A percentile compares a stretch with the other conserved stretches of the same genome.
These are phyloP conservation scores for Vitellaria paradoxa DNA, from an alignment of 179 eudicot species.

Conservation along the genomic window DNA sequence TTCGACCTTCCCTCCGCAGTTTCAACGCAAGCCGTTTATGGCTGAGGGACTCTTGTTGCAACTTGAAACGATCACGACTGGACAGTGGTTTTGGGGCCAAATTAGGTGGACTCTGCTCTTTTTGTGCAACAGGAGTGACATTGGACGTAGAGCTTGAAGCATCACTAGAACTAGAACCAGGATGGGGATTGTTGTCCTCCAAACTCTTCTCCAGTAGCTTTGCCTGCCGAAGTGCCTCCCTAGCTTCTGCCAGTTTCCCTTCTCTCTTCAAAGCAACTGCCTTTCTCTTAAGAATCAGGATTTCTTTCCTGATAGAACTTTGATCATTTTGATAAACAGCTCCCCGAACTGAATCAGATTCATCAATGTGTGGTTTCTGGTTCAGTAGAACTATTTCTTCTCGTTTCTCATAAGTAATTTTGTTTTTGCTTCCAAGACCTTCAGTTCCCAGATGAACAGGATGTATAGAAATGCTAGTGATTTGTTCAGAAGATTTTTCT, in stretches of 20 bases:
- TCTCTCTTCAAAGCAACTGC: constrained; percentile 84
- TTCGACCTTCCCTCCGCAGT: constrained; percentile 86
- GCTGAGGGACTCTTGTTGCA: constrained; percentile 79
- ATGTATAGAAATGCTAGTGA: not conserved
- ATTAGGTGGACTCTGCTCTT: constrained; percentile 32
- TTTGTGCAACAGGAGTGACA: constrained; percentile 21
- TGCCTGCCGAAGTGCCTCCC: constrained; percentile 81
- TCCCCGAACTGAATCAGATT: constrained; percentile 16
- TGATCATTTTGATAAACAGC: constrained; percentile 31
- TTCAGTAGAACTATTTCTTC: constrained; percentile 21
- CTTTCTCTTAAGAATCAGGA: constrained; percentile 67
- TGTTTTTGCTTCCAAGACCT: constrained; percentile 11
- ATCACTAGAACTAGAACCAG: constrained; percentile 19
- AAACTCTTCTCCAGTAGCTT: constrained; percentile 65
- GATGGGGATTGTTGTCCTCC: constrained; percentile 37
- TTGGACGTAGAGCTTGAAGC: constrained; percentile 27
- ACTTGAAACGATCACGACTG: constrained; percentile 67
- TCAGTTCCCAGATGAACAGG: not conserved
- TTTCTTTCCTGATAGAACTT: constrained; percentile 54
- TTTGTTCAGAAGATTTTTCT: no score
- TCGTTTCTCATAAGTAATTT: constrained; percentile 23
- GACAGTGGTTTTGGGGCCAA: constrained; percentile 53
- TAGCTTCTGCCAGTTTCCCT: constrained; percentile 84
- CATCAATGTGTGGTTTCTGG: constrained; percentile 18
- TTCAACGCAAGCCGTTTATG: constrained; percentile 84